Evolutionary conservation across 31 red algal species (phyloP), one percentile per base, ranked within the genome.

Genomic region (Asparagopsis taxiformis): DNA sequence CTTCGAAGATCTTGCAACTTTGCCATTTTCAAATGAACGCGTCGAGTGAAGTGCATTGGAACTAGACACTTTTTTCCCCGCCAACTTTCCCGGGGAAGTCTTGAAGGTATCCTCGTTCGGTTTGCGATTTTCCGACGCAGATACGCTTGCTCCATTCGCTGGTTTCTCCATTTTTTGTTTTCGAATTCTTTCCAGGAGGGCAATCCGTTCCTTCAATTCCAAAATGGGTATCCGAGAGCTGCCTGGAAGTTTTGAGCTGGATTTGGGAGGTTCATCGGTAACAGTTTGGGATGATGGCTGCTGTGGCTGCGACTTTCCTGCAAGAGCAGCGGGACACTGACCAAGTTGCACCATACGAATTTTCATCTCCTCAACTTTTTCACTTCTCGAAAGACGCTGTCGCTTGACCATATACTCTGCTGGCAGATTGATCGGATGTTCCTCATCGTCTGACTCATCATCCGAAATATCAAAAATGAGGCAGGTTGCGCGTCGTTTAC

Each of bases 361-460:
- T 34, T 77, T 77, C 74, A 77, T 77, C 3, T 77, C 74, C 31
- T 77, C 74, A 53, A 77, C 61, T 5, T 46, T 50, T 30, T 56
- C 35, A 17, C 61, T 55, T 20, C 74, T 54, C 10, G 58, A 33
- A n/a, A 38, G 28, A 7, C 36, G 17, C 4, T 38, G 58, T 21
- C 19, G 32, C 37, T 77, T 25, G 17, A 11, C 4, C 10, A 48
- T 39, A 23, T n/a, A 16, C 5, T 3, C n/a, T 10, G 19, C 19
- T 31, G 51, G 31, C 1, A 46, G 6, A 46, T 13, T 46, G 13
- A 28, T 4, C 3, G 29, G 68, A 19, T 20, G 25, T 2, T 37
- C 26, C 13, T 77, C 74, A 17, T 52, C 74, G 22, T 77, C 74
- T 20, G 41, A 77, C 7, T 64, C 74, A 3, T 65, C 74, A 53